A percentile compares a stretch with the other conserved stretches of the same genome.
Evolutionary conservation across 2,329 filamentous ascomycete genomes (phyloP).

Genomic region (Phyllosticta ampelicida): DNA sequence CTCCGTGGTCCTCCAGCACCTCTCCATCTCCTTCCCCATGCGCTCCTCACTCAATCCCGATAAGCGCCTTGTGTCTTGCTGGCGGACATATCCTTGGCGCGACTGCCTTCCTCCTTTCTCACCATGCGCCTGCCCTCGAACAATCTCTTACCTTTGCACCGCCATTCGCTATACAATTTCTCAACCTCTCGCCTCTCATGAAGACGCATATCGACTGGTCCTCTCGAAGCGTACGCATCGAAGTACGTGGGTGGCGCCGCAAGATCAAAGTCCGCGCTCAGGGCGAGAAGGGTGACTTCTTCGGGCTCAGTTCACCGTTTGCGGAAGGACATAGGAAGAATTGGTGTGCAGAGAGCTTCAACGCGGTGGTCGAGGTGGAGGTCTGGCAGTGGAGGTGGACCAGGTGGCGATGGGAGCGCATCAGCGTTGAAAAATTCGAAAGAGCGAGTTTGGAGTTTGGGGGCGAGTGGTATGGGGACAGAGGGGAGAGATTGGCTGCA

Average conservation of each 20-base stretch:
- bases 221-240: conserved; percentile 27
- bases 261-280: conserved; percentile 32
- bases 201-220: conserved; percentile 31
- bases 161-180: conserved; percentile 32
- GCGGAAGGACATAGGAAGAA: conserved; percentile 35
- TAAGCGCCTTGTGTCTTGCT: neutral
- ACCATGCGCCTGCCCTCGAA: neutral
- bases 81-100: neutral
- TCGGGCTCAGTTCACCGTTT: conserved; percentile 37
- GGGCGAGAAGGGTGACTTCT: conserved; percentile 35
- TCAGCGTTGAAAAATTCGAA: conserved; percentile 32
- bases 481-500: neutral
- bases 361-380: conserved; percentile 33
- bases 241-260: conserved; percentile 28
- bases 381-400: conserved; percentile 14
- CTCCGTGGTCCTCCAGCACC: neutral
- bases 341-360: conserved; percentile 37
- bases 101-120: neutral
- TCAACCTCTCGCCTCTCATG: conserved; percentile 33
- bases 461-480: conserved; percentile 33
- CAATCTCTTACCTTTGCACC: neutral
- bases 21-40: neutral
- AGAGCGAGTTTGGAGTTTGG: conserved; percentile 40
- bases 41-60: neutral
- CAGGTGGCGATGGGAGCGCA: conserved; percentile 23